Evolutionary conservation across 352 stramenopile species (phyloP).

Genomic region (Peronospora tabacina): DNA sequence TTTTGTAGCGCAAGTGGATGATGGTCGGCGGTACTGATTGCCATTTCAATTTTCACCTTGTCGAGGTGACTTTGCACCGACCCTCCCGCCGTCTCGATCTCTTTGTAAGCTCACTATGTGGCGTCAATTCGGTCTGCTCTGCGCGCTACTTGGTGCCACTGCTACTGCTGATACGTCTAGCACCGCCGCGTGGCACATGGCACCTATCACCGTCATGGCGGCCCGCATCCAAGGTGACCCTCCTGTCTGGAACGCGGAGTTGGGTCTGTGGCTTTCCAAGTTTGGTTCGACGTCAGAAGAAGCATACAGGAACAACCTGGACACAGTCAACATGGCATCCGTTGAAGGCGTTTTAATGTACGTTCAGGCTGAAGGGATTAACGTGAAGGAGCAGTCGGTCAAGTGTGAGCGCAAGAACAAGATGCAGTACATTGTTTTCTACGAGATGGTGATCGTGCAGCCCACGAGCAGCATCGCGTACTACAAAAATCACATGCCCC

Average conservation of each 20-base stretch:
- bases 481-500: slow-evolving; percentile 31
- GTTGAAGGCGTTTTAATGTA: slow-evolving; percentile 65
- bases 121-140: slow-evolving; percentile 20
- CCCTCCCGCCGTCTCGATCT: too few species aligned
- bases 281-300: slow-evolving; percentile 36
- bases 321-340: slow-evolving; percentile 55
- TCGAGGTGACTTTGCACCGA: too few species aligned
- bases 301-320: slow-evolving; percentile 35
- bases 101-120: slow-evolving; percentile 9
- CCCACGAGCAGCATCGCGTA: slow-evolving; percentile 39
- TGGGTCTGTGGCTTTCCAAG: slow-evolving; percentile 31
- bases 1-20: too few species aligned
- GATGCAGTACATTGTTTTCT: slow-evolving; percentile 68
- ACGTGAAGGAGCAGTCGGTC: slow-evolving; percentile 40
- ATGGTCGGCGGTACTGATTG: too few species aligned
- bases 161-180: background rate
- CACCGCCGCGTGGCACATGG: slow-evolving; percentile 36
- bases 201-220: slow-evolving; percentile 40
- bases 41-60: too few species aligned
- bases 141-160: slow-evolving; percentile 8
- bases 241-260: slow-evolving; percentile 32
- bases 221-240: slow-evolving; percentile 48
- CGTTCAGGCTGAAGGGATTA: slow-evolving; percentile 61
- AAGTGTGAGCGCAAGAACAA: slow-evolving; percentile 61
- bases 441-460: slow-evolving; percentile 61